phyloP scores from a whole-genome alignment of 2,329 filamentous ascomycete genomes.

The Lachnellula cervina region DNA sequence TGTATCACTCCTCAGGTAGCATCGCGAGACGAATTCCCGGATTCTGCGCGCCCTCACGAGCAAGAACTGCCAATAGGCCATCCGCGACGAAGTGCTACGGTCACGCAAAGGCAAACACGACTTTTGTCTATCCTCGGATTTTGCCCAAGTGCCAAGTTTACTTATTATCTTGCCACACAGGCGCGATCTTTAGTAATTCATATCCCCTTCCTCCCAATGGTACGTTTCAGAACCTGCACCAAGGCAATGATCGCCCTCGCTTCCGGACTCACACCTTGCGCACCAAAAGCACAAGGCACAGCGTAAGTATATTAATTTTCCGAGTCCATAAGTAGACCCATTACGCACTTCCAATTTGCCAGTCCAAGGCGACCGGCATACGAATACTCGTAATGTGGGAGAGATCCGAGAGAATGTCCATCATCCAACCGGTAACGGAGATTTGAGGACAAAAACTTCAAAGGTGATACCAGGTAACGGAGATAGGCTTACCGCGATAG shows the following conservation, averaged over 20 bases:
- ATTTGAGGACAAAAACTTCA: not conserved
- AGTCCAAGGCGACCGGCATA: constrained; percentile 1
- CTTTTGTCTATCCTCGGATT: not conserved
- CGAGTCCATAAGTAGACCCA: not conserved
- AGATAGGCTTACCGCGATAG: not conserved
- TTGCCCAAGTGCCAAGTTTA: not conserved
- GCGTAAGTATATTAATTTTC: not conserved
- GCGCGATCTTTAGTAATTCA: not conserved
- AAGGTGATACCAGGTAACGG: not conserved
- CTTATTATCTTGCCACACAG: constrained; percentile 5
- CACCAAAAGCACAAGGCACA: constrained; percentile 2
- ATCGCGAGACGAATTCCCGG: constrained; percentile 5
- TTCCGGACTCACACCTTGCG: not conserved
- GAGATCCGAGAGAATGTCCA: not conserved
- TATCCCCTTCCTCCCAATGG: constrained; percentile 8
- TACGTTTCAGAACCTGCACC: constrained; percentile 12
- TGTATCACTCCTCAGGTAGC: constrained; percentile 6
- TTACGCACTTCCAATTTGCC: not conserved
- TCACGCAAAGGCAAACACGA: constrained; percentile 3
- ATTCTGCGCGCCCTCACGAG: not conserved
- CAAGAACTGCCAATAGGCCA: not conserved
- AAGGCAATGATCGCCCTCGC: constrained; percentile 10
- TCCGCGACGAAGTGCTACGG: not conserved
- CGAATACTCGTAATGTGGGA: not conserved
- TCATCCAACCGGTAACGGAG: not conserved